Conservation (phyloP, 1,284 basidiomycete genomes). For the Spongispora temasekensis region DNA sequence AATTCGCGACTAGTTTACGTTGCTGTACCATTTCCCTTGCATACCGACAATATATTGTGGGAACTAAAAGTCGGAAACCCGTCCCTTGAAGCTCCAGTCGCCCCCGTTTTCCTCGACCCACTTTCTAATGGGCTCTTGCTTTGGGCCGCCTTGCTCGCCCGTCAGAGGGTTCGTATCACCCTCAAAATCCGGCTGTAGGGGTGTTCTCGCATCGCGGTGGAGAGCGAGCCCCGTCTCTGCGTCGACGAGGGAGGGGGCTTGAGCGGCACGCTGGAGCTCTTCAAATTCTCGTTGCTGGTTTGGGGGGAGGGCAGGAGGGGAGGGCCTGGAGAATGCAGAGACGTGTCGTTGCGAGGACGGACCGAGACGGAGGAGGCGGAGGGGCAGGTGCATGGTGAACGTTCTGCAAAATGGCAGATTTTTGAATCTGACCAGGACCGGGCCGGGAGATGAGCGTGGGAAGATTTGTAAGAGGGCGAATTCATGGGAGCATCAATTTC, state of each 20-base stretch:
- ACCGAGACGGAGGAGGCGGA: neutral
- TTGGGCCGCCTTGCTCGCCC: constrained; percentile 77
- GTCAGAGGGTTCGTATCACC: constrained; percentile 74
- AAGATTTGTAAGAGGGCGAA: neutral
- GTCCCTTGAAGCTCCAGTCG: constrained; percentile 84
- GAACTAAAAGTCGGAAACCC: constrained; percentile 77
- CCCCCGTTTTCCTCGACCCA: constrained; percentile 58
- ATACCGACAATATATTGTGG: constrained; percentile 10
- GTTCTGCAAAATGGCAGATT: too few relatives aligned
- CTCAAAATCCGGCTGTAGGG: constrained; percentile 63
- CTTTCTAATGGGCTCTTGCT: constrained; percentile 66
- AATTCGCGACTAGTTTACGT: constrained; percentile 11
- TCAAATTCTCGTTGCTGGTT: constrained; percentile 78
- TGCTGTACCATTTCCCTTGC: constrained; percentile 15
- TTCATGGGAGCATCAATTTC: neutral
- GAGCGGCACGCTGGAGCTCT: constrained; percentile 62
- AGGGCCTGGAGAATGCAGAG: constrained; percentile 52
- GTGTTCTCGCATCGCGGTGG: constrained; percentile 69
- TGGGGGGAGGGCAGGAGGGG: constrained; percentile 69
- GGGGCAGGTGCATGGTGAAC: too few relatives aligned
- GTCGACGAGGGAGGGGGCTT: constrained; percentile 29
- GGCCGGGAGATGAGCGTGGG: neutral
- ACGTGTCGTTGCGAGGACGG: constrained; percentile 7
- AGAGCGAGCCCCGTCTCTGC: constrained; percentile 44
- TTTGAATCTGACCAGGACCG: too few relatives aligned